Evolutionary conservation across 2,329 filamentous ascomycete genomes (phyloP), one percentile per base, ranked within the genome.

Genomic region (Cladorrhinum sp.): DNA sequence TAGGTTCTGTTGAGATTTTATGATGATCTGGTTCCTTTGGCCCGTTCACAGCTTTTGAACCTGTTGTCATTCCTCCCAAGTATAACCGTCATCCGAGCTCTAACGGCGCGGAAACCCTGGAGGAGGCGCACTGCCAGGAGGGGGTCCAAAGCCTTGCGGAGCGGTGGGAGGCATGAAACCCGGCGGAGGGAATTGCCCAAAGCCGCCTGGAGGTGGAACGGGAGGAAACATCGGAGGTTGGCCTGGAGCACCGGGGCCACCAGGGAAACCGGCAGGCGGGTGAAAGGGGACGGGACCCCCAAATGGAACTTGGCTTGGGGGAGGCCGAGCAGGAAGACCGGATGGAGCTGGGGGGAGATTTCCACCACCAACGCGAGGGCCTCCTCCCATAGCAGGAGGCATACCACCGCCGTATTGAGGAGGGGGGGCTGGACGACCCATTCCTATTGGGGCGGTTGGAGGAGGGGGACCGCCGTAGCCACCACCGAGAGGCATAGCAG

Each of bases 241-340:
- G 9, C 20, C 28, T n/a, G 56, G 58, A 1, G 55, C 63, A 3
- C 62, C 64, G 9, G 68, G 66, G 1, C 75, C 74, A 5, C 74
- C 74, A 14, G 74, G 73, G 3, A 76, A 75, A 12, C 76, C 74
- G 39, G 76, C 77, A 0, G 64, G 65, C 8, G 78, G 79, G 63
- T 81, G 80, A 42, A 60, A 60, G 7, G 62, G 59, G 69, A 68
- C 78, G 4, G 79, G 78, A 61, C 80, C 80, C 52, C 74, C 76
- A 67, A 74, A 82, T 23, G 74, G 76, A 23, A 66, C 73, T 30
- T 80, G 79, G 55, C 76, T 76, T 52, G 78, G 78, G 0, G 80
- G 80, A 2, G 80, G 81, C 16, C 81, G 74, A 0, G 80, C 79
- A 0, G 81, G 81, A 2, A 84, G 72, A 1, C 81, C 81, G 0